Evolutionary conservation across 441 rosid species (phyloP), one percentile per base, ranked within the genome.

Genomic region (Raphanus hybrid): DNA sequence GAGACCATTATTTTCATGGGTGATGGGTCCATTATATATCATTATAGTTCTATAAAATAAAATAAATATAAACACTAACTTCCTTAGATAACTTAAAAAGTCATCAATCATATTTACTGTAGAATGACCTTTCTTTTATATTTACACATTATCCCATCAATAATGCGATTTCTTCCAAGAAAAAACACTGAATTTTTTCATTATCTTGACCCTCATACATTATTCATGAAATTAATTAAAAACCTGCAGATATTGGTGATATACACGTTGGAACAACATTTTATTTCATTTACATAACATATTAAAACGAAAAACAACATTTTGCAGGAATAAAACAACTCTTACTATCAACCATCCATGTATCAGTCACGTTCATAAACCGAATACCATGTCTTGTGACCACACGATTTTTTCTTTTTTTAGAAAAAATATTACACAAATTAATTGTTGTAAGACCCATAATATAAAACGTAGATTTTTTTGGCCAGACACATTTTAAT

Each of bases 41-140:
- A 1, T n/a, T 18, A 12, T 37, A 48, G n/a, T 69, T 6, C 8
- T 35, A 35, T 5, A 23, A 8, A 29, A 34, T 39, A 16, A 58
- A 48, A 37, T 16, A 37, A 55, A 39, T 23, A 8, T 9, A 57
- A 61, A 67, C n/a, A 50, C 27, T 39, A 73, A 26, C 41, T 68
- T 68, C 37, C 50, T 64, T 79, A 58, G 39, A 69, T 59, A 74
- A 64, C 74, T 73, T 70, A 69, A 70, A 74, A 79, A 79, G 72
- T 69, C 79, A 79, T 69, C 54, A 78, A 73, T 73, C 35, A 74
- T 73, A 69, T 45, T 32, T 35, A 74, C 60, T 67, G 16, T 66
- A 59, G 43, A 57, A 69, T 67, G 66, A 54, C 71, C 37, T 68
- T 73, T 62, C 23, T 45, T 67, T 26, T 61, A 39, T 27, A 26